phyloP scores from a whole-genome alignment of 208 protist genomes.

The Leishmania turanica region DNA sequence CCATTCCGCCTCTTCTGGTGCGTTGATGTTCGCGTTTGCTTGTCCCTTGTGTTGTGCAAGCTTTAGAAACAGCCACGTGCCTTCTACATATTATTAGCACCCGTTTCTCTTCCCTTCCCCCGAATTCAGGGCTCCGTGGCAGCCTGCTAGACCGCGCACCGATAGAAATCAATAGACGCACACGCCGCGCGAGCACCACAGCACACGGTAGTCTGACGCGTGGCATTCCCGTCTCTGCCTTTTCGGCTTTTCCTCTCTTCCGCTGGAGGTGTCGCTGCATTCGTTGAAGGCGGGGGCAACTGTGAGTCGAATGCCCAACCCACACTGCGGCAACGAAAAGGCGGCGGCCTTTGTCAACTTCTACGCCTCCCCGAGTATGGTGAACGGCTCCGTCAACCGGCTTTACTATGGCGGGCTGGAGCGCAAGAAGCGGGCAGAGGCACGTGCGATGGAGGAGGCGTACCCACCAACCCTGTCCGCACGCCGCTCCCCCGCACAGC shows the following conservation, averaged over 20 bases:
- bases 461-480: constrained; percentile 46
- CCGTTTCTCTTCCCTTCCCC: background rate
- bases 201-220: background rate
- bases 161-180: background rate
- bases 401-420: constrained; percentile 63
- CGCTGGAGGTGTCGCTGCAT: background rate
- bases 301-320: constrained; percentile 55
- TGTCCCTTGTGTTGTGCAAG: background rate
- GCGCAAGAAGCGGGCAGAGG: constrained; percentile 42
- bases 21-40: background rate
- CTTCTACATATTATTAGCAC: background rate
- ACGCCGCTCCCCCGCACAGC: constrained; percentile 59
- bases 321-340: constrained; percentile 66
- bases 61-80: background rate
- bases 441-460: constrained; percentile 43
- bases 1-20: background rate
- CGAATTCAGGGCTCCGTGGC: background rate
- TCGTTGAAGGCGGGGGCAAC: background rate
- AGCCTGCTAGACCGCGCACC: background rate
- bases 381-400: constrained; percentile 67
- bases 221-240: too few species aligned
- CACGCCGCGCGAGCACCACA: background rate
- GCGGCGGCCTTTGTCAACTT: constrained; percentile 76
- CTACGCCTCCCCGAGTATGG: constrained; percentile 76
- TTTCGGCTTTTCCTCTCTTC: background rate